Evolutionary conservation across 192 early-diverging fungal genomes (phyloP), one percentile per base, ranked within the genome.

Genomic region (Gigaspora rosea): DNA sequence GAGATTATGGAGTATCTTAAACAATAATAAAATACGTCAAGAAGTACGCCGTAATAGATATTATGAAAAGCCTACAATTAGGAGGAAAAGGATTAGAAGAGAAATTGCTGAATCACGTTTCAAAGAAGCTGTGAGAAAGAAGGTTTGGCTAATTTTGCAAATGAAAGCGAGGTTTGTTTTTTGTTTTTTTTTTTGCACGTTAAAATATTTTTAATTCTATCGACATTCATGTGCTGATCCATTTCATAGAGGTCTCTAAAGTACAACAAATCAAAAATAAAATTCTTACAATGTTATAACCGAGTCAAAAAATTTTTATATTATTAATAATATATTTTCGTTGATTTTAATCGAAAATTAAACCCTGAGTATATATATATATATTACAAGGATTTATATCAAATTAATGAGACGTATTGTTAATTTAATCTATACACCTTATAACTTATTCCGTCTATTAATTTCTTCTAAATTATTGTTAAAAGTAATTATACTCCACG

Each of bases 41-140:
- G 90, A 92, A 77, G 81, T 90, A 16, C 67, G 69, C 15, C 78
- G 83, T 68, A 88, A 87, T 62, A 79, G 78, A 57, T 81, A 87
- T 71, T 92, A 92, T 80, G 91, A 92, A 77, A 92, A 92, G 79
- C 91, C 91, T 2, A 90, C 82, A 62, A 83, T 88, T 36, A 88
- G 85, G 81, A 84, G 90, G 77, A 85, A 87, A 85, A 82, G 91
- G 57, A 63, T 88, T 63, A 85, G 71, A 35, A 83, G 78, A 65
- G 85, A 91, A 76, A 79, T 82, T n/a, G 82, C 89, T 73, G 83
- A 83, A 22, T 85, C 84, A 52, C 67, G 84, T 47, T 92, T 92
- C 81, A 87, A 84, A 70, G 86, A 84, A 20, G 83, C 88, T 78
- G 84, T 91, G 63, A 81, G 79, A 35, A 86, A 87, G 77, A 92